Evolutionary conservation across 768 basidiomycete genomes (phyloP).

Genomic region (Boletellus ananas): DNA sequence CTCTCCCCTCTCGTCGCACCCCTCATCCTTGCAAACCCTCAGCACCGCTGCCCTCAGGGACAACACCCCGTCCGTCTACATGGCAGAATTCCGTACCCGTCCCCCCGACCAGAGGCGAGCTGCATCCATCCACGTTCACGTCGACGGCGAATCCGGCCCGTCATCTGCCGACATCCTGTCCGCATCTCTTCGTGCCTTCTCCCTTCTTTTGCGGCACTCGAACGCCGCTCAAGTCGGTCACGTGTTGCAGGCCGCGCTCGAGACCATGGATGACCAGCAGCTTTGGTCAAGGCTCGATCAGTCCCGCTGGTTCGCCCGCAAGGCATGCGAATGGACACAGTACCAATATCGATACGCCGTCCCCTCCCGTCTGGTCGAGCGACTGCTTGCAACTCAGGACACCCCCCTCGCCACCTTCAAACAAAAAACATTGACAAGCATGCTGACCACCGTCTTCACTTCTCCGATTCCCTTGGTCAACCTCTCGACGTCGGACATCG

Average conservation of each 20-base stretch:
- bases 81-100: constrained; percentile 79
- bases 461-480: constrained; percentile 82
- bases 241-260: constrained; percentile 70
- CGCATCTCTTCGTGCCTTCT: constrained; percentile 68
- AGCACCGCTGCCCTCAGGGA: constrained; percentile 66
- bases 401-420: constrained; percentile 41
- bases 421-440: constrained; percentile 62
- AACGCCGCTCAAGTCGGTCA: constrained; percentile 70
- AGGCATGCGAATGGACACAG: constrained; percentile 81
- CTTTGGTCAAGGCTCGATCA: constrained; percentile 69
- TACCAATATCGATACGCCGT: constrained; percentile 93
- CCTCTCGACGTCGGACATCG: constrained; percentile 84
- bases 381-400: constrained; percentile 63
- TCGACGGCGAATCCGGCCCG: constrained; percentile 87
- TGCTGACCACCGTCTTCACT: constrained; percentile 82
- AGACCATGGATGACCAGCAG: constrained; percentile 55
- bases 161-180: constrained; percentile 67
- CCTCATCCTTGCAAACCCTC: background rate
- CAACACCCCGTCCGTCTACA: constrained; percentile 69
- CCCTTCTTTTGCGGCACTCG: constrained; percentile 69
- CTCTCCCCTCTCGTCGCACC: background rate
- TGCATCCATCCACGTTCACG: constrained; percentile 82
- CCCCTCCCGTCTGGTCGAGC: constrained; percentile 80
- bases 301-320: constrained; percentile 79
- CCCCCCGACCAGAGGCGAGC: constrained; percentile 80